These are phyloP conservation scores for Furcasterigmium furcatum DNA, from an alignment of 2,329 filamentous ascomycete species.

Conservation along the genomic window DNA sequence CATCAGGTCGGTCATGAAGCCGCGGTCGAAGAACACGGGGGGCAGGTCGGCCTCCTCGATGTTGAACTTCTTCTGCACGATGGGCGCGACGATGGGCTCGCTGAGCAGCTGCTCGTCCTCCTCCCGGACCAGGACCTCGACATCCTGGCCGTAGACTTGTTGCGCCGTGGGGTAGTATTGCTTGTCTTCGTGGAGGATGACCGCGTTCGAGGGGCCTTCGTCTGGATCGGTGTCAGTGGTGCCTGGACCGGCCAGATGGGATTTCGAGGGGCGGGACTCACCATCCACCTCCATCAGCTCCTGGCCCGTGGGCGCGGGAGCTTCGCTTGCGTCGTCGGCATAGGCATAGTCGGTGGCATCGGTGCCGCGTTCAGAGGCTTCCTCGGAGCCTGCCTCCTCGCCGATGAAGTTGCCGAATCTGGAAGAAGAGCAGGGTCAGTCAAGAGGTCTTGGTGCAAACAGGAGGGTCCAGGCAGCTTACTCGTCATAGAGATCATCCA, in stretches of 20 bases:
- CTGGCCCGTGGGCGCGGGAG: slow-evolving; percentile 64
- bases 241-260: neutral
- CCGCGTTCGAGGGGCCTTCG: slow-evolving; percentile 87
- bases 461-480: slow-evolving; percentile 31
- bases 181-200: slow-evolving; percentile 98
- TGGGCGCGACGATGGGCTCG: slow-evolving; percentile 88
- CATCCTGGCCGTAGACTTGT: slow-evolving; percentile 90
- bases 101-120: slow-evolving; percentile 93
- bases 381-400: slow-evolving; percentile 81
- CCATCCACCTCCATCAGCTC: slow-evolving; percentile 93
- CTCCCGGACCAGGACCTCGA: slow-evolving; percentile 94
- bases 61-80: slow-evolving; percentile 94
- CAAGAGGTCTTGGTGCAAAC: neutral
- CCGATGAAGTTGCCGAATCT: slow-evolving; percentile 99
- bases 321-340: slow-evolving; percentile 68
- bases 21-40: slow-evolving; percentile 79
- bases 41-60: slow-evolving; percentile 90
- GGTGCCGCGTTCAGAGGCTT: slow-evolving; percentile 75
- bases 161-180: slow-evolving; percentile 99
- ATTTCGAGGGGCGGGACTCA: slow-evolving; percentile 34
- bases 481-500: slow-evolving; percentile 99
- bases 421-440: neutral
- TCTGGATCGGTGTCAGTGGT: slow-evolving; percentile 8
- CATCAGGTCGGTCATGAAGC: slow-evolving; percentile 94
- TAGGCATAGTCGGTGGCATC: slow-evolving; percentile 78